phyloP scores from a whole-genome alignment of 2,329 filamentous ascomycete genomes.

The Thermothelomyces thermophilus region DNA sequence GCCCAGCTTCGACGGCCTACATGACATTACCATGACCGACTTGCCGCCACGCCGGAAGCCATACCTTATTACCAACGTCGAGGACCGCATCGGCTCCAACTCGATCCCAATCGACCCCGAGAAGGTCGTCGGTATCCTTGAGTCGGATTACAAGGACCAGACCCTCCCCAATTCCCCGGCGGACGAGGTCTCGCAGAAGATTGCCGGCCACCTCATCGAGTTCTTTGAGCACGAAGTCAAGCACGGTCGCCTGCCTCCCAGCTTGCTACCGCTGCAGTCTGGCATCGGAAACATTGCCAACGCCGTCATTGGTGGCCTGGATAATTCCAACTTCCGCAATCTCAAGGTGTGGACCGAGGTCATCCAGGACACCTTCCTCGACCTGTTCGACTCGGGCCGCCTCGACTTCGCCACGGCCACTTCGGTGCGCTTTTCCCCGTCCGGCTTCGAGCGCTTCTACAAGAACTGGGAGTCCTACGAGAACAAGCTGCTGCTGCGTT shows the following conservation, averaged over 20 bases:
- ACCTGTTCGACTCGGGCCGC: conserved; percentile 82
- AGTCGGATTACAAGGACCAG: conserved; percentile 75
- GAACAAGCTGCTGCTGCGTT: conserved; percentile 75
- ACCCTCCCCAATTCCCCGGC: conserved; percentile 68
- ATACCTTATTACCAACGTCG: conserved; percentile 75
- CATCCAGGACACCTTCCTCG: conserved; percentile 85
- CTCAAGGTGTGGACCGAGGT: conserved; percentile 92
- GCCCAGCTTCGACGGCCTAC: conserved; percentile 78
- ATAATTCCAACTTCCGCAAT: conserved; percentile 75
- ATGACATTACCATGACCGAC: conserved; percentile 88
- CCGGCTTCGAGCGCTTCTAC: conserved; percentile 89
- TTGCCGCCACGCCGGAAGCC: conserved; percentile 75
- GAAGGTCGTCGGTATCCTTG: conserved; percentile 76
- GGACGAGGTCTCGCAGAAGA: conserved; percentile 64
- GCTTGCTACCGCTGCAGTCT: conserved; percentile 74
- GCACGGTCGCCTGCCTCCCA: conserved; percentile 68
- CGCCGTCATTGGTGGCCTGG: conserved; percentile 78
- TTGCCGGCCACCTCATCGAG: conserved; percentile 75
- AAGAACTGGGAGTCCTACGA: conserved; percentile 74
- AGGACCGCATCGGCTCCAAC: conserved; percentile 77
- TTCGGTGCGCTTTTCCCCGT: conserved; percentile 83
- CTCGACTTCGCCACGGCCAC: conserved; percentile 87
- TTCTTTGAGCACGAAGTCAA: conserved; percentile 77
- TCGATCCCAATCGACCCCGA: conserved; percentile 78
- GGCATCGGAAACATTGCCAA: conserved; percentile 93